Base-by-base conservation (phyloP, 768 basidiomycete genomes). In the Hysterangium stoloniferum region DNA sequence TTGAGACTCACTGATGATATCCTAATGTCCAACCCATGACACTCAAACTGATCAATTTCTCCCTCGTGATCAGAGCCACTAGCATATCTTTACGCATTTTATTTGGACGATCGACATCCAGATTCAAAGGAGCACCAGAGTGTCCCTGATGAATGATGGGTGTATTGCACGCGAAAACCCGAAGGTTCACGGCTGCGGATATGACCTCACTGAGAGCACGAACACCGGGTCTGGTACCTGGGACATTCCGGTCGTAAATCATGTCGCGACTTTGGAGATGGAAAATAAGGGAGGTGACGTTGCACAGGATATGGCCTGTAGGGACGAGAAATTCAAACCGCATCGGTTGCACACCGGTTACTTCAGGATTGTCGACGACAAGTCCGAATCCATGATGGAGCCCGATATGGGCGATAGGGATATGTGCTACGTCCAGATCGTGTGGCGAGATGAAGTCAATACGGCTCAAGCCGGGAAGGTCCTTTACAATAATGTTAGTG, bases 31-130 rank as follows among this genome's bases (percentile, higher is more conserved):
- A 41, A 50, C 13, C 13, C 9, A 13, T 50, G 24, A 50, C 19
- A 50, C 48, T 50, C 11, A 50, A 38, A 40, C 48, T 50, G 4
- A 50, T 20, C 15, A 41, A 29, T 12, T 50, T 41, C 2, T 27
- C 20, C 31, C 29, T 50, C 13, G 22, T 24, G 19, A 28, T 22
- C 4, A 50, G n/a, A 27, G 7, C 37, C 8, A 11, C 13, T 12
- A 42, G 8, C 22, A 50, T 8, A 27, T 37, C 36, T 13, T 20
- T 11, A 6, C 34, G 34, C 19, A 40, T 17, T 19, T 11, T 6
- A 25, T 31, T 4, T 12, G 19, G 17, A 17, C 11, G 11, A 12
- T 40, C 19, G 13, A 29, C 28, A 6, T 20, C 36, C 37, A 38
- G 20, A 11, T 17, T 5, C n/a, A 12, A 17, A 12, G 34, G 38